Conservation (phyloP, 176 grass and related monocot species). For the Oryza meyeriana region DNA sequence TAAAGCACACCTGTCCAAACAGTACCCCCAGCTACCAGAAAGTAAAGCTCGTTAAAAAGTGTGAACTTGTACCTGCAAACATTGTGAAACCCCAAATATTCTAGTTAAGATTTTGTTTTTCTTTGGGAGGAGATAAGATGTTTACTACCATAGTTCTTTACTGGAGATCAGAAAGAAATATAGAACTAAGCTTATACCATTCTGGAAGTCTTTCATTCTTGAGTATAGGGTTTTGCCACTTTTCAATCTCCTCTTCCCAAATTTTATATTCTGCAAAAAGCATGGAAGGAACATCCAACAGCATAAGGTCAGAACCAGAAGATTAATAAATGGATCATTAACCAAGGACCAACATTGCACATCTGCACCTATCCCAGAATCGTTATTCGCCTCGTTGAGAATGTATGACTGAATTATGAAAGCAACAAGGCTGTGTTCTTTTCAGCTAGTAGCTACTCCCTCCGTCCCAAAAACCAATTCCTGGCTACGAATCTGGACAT, state of each 20-base stretch:
- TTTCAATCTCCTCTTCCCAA: constrained; percentile 99
- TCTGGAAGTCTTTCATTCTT: constrained; percentile 81
- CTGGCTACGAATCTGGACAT: too few species aligned
- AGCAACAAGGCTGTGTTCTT: too few species aligned
- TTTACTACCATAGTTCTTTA: not conserved
- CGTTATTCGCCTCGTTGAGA: not conserved
- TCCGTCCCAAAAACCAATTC: too few species aligned
- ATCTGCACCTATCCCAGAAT: not conserved
- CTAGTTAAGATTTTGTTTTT: constrained; percentile 24
- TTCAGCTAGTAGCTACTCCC: too few species aligned
- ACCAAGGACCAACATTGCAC: not conserved
- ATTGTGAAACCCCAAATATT: not conserved
- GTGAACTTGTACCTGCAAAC: constrained; percentile 93
- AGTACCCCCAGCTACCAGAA: constrained; percentile 90
- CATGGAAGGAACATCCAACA: constrained; percentile 1
- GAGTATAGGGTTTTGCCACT: constrained; percentile 93
- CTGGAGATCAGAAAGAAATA: not conserved
- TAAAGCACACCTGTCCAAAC: constrained; percentile 87
- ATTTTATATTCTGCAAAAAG: constrained; percentile 66
- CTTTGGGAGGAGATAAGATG: not conserved
- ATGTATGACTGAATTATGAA: not conserved
- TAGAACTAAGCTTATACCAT: constrained; percentile 46
- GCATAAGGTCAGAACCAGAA: constrained; percentile 21
- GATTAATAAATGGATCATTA: not conserved
- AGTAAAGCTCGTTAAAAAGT: constrained; percentile 99